Percentiles rank a stretch among this genome's conserved stretches.
phyloP scores from a whole-genome alignment of 1,284 basidiomycete genomes.

The Ustilago trichophora region DNA sequence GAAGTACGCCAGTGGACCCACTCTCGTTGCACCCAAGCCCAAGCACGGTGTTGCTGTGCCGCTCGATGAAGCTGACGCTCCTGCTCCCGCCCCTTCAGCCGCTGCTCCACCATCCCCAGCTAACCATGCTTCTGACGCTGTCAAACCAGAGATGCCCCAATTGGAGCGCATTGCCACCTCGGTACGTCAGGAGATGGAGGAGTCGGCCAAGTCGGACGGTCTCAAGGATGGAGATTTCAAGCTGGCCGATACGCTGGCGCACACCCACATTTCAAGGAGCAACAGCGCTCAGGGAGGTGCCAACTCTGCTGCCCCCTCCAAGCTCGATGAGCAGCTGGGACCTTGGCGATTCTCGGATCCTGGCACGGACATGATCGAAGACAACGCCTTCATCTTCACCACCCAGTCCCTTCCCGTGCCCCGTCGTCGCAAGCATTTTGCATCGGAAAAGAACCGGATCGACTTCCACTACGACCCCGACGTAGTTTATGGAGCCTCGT shows the following conservation, averaged over 20 bases:
- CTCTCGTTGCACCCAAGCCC: conserved; percentile 30
- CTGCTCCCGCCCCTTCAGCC: conserved; percentile 20
- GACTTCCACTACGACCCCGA: conserved; percentile 66
- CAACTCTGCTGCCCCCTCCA: conserved; percentile 1
- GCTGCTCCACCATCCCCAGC: conserved; percentile 5
- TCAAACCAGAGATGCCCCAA: conserved; percentile 43
- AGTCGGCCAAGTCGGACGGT: conserved; percentile 56
- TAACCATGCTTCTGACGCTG: not conserved
- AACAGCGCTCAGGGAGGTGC: conserved; percentile 12
- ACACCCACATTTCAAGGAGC: conserved; percentile 21
- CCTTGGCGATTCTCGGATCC: conserved; percentile 67
- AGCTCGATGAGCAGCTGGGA: conserved; percentile 63
- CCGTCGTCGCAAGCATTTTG: conserved; percentile 67
- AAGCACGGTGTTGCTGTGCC: conserved; percentile 35
- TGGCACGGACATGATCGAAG: conserved; percentile 67
- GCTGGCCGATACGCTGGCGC: conserved; percentile 55
- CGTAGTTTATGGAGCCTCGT: conserved; percentile 59
- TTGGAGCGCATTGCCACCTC: conserved; percentile 48
- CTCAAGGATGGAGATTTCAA: conserved; percentile 58
- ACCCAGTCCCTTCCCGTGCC: conserved; percentile 64
- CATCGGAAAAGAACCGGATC: conserved; percentile 58
- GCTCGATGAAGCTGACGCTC: conserved; percentile 20
- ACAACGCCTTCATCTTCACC: conserved; percentile 68
- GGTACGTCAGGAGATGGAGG: conserved; percentile 53
- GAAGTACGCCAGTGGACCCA: not conserved